Evolutionary conservation across 1,284 basidiomycete species (phyloP).

Genomic region (Dichomitus squalens): DNA sequence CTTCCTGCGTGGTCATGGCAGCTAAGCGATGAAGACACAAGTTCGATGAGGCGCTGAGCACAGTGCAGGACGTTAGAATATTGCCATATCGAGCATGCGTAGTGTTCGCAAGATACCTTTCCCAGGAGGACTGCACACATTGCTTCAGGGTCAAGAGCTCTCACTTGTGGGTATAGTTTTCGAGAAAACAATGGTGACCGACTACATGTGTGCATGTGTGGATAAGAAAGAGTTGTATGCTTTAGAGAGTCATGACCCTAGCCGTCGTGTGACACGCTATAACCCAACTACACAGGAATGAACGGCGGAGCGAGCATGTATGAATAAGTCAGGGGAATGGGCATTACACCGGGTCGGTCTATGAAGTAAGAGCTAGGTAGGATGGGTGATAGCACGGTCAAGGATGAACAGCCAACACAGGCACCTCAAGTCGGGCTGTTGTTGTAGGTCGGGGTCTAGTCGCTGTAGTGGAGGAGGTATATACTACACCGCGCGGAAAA

Average conservation of each 20-base stretch:
- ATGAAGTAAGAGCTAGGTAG: constrained; percentile 11
- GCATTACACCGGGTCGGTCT: constrained; percentile 22
- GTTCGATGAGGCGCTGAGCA: neutral
- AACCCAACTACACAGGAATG: constrained; percentile 1
- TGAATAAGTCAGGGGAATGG: neutral
- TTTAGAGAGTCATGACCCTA: neutral
- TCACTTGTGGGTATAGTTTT: neutral
- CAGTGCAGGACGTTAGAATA: neutral
- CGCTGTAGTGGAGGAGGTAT: constrained; percentile 16
- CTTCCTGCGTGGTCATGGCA: constrained; percentile 16
- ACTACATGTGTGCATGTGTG: neutral
- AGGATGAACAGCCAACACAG: neutral
- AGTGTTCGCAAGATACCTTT: neutral
- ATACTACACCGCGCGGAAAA: constrained; percentile 20
- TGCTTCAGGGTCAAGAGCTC: neutral
- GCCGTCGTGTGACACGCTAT: neutral
- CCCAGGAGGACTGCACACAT: neutral
- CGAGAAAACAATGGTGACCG: neutral
- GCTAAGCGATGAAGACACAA: neutral
- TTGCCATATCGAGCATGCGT: neutral
- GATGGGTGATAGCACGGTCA: constrained; percentile 17
- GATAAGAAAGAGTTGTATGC: neutral
- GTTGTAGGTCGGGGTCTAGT: neutral
- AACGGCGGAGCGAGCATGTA: neutral
- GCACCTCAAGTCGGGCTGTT: neutral